Base-by-base conservation (phyloP, 805 yeast species). In the Naumovozyma castellii region DNA sequence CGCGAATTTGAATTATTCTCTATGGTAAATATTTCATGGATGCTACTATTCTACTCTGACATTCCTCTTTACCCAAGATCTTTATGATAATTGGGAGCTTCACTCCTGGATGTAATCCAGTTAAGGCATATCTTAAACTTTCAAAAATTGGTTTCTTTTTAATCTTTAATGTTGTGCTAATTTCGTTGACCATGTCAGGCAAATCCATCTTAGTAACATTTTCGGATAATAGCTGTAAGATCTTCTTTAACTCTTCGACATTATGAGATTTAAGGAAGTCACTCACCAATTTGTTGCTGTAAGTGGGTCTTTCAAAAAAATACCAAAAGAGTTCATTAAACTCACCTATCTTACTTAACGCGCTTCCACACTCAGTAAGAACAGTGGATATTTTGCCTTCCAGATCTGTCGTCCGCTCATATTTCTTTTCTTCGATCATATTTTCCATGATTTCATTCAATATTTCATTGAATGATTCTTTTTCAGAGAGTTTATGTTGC, bases 61-160 rank as follows among this genome's bases (percentile, higher is more conserved):
- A 43, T 36, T 62, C 64, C 18, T 67, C 68, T 1, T 48, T 34
- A 0, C 87, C 90, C 14, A 86, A 50, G 6, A 82, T 53, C 0
- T 68, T 68, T 15, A 80, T 54, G 25, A 84, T 61, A 4, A 67
- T 62, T 0, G 81, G 82, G 3, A 87, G 64, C 14, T 77, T 75
- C 20, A 80, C 64, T 0, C 96, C 95, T 0, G 94, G 69, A 3
- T 67, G 66, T 5, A 78, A 74, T 0, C 84, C 94, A 12, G 84
- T 70, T 18, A 86, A 55, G 0, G 88, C 88, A 47, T 68, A 78
- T 41, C 96, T 66, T 12, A 84, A 51, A 0, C 76, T 50, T 48
- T 74, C 76, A 53, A 75, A 82, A 1, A 83, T 58, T 1, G 65
- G 56, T 41, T 67, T 72, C 18, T 53, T 50, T 5, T 50, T 43